These are phyloP conservation scores for Nepenthes alata DNA, from an alignment of 179 eudicot genomes.

Conservation along the genomic window DNA sequence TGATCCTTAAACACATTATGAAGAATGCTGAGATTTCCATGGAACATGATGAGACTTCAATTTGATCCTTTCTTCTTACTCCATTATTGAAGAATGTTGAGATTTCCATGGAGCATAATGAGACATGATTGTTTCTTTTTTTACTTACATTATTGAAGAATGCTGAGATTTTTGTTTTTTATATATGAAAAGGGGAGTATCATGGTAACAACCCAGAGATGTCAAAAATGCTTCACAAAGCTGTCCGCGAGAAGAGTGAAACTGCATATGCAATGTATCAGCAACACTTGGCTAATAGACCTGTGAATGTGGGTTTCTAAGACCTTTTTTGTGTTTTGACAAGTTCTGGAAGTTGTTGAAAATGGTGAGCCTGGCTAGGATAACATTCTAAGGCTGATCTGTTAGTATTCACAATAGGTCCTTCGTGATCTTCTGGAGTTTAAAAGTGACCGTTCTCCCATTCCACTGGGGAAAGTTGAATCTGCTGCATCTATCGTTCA, in stretches of 20 bases:
- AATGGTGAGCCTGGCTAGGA: neutral
- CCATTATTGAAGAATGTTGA: neutral
- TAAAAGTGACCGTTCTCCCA: constrained; percentile 77
- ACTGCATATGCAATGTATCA: constrained; percentile 92
- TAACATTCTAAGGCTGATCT: constrained; percentile 3
- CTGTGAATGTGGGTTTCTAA: constrained; percentile 62
- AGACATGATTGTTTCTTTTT: neutral
- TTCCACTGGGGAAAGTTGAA: constrained; percentile 95
- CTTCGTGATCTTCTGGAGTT: constrained; percentile 93
- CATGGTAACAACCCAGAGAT: constrained; percentile 97
- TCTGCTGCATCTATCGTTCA: constrained; percentile 81
- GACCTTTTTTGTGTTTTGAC: neutral
- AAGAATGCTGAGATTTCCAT: constrained; percentile 1
- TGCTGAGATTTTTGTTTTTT: constrained; percentile 4
- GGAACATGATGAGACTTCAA: too few species aligned
- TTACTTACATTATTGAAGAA: neutral
- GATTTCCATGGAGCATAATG: neutral
- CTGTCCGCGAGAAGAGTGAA: constrained; percentile 92
- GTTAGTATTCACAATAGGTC: constrained; percentile 35
- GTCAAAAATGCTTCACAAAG: constrained; percentile 97
- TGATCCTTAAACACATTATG: neutral
- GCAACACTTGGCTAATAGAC: constrained; percentile 95
- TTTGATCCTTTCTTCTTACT: neutral
- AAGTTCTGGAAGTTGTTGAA: neutral
- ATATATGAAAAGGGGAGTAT: constrained; percentile 58